A percentile compares a stretch with the other conserved stretches of the same genome.
phyloP scores from a whole-genome alignment of 371 early-diverging fungal genomes.

The Parasitella parasitica region DNA sequence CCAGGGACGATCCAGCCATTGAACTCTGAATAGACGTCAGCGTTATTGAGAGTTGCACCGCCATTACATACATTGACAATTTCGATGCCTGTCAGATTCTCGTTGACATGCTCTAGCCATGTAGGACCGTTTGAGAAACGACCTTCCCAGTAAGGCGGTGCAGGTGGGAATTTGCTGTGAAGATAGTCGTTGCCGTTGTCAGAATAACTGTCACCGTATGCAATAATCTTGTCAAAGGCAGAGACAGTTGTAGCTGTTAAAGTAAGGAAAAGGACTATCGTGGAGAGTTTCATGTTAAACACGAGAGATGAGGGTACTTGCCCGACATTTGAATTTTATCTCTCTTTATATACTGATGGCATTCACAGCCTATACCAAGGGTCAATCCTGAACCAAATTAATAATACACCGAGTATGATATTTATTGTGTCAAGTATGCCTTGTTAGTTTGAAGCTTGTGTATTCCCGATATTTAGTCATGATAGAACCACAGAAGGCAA shows the following conservation, averaged over 20 bases:
- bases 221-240: constrained; percentile 21
- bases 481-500: too few species aligned
- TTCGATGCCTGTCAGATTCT: constrained; percentile 16
- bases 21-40: constrained; percentile 17
- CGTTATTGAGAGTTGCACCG: constrained; percentile 56
- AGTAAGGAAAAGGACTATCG: background rate
- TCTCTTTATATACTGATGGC: background rate
- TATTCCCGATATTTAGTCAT: background rate
- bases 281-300: constrained; percentile 1
- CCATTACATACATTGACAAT: constrained; percentile 36
- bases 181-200: constrained; percentile 27
- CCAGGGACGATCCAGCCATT: constrained; percentile 24
- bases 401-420: background rate
- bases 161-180: constrained; percentile 20
- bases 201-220: constrained; percentile 28
- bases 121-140: constrained; percentile 58
- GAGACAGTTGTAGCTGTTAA: constrained; percentile 6
- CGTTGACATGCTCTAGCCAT: constrained; percentile 54
- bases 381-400: background rate
- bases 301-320: too few species aligned
- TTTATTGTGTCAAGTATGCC: background rate
- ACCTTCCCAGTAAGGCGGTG: constrained; percentile 47
- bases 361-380: background rate
- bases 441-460: background rate
- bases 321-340: too few species aligned